phyloP scores from a whole-genome alignment of 2,329 filamentous ascomycete genomes.

The Aspergillus oerlinghausenensis region DNA sequence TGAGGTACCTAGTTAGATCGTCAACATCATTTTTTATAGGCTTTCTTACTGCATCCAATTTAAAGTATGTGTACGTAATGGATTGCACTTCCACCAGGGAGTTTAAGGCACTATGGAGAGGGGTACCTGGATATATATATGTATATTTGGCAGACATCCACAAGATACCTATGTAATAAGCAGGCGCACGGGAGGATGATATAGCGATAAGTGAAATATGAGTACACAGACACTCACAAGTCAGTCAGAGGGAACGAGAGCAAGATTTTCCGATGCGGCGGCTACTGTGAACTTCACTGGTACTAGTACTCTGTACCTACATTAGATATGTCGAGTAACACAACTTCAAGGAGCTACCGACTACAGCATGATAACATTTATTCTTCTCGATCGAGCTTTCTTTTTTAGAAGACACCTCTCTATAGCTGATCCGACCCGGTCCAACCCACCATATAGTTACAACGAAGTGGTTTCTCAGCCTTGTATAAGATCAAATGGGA shows the following conservation, averaged over 20 bases:
- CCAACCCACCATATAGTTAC: not conserved
- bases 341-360: not conserved
- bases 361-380: not conserved
- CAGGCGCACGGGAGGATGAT: not conserved
- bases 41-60: not conserved
- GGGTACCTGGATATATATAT: not conserved
- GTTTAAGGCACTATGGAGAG: not conserved
- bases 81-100: not conserved
- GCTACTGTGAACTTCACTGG: not conserved
- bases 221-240: not conserved
- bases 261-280: not conserved
- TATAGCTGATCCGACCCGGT: not conserved
- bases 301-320: not conserved
- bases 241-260: not conserved
- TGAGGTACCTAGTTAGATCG: no score
- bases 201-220: not conserved
- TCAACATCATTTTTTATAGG: not conserved
- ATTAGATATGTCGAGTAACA: not conserved
- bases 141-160: not conserved
- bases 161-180: not conserved
- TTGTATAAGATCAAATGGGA: not conserved
- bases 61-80: not conserved
- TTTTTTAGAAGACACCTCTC: not conserved
- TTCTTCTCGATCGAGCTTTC: not conserved
- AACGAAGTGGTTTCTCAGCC: not conserved